Percentiles rank a stretch among this genome's conserved stretches.
Conservation (phyloP, 2,329 filamentous ascomycete genomes). For the Fusarium annulatum region DNA sequence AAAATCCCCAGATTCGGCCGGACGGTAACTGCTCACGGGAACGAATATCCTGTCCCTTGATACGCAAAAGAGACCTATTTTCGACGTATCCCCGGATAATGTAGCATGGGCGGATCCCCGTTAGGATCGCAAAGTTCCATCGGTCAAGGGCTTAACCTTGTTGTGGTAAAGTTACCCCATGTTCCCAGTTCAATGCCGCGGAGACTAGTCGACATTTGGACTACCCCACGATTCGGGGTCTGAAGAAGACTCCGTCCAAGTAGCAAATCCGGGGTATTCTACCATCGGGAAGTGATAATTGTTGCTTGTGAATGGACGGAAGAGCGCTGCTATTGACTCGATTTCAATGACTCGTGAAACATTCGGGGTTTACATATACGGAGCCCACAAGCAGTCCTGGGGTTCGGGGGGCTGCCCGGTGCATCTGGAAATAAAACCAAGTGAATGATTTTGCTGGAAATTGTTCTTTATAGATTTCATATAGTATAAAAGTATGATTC, state of each 20-base stretch:
- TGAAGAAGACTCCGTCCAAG: neutral
- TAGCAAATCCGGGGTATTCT: neutral
- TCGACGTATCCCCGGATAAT: neutral
- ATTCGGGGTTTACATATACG: neutral
- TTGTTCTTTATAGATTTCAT: fast-evolving
- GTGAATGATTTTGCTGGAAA: fast-evolving
- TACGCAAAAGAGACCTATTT: too few relatives aligned
- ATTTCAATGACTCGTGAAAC: neutral
- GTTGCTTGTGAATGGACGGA: fast-evolving
- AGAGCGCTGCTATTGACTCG: fast-evolving
- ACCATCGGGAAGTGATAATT: fast-evolving
- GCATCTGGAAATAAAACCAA: neutral
- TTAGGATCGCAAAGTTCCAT: neutral
- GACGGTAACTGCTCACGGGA: neutral
- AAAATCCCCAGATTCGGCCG: neutral
- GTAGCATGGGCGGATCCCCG: neutral
- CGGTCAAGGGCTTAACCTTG: neutral
- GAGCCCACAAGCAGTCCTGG: neutral
- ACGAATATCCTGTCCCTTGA: neutral
- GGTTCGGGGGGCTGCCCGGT: too few relatives aligned
- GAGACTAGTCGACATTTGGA: conserved; percentile 16
- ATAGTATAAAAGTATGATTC: fast-evolving
- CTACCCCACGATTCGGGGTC: neutral
- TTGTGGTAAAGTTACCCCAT: neutral
- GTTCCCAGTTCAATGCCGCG: neutral